Evolutionary conservation across 2,329 filamentous ascomycete genomes (phyloP).

Genomic region (Fusarium subtropicale): DNA sequence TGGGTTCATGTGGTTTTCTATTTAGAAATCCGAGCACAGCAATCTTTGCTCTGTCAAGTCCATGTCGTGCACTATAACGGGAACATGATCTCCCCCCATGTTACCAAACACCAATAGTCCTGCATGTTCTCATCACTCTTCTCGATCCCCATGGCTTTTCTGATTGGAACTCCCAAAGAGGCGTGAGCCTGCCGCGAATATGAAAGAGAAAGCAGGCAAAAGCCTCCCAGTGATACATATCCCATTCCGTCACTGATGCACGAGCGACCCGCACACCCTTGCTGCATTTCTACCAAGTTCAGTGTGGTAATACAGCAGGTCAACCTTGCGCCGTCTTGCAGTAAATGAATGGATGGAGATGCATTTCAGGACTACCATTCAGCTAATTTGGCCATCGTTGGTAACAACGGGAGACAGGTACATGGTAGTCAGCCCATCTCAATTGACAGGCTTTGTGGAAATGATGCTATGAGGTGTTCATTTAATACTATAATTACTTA

Average conservation of each 20-base stretch:
- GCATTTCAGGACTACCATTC: constrained; percentile 10
- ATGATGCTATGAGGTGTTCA: constrained; percentile 52
- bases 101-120: constrained; percentile 2
- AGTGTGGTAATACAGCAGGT: neutral
- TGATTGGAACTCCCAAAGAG: constrained; percentile 5
- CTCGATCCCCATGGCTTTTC: neutral
- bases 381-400: neutral
- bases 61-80: neutral
- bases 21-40: neutral
- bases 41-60: neutral
- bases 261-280: constrained; percentile 6
- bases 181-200: constrained; percentile 13
- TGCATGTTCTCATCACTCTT: constrained; percentile 8
- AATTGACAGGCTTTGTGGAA: constrained; percentile 54
- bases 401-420: constrained; percentile 12
- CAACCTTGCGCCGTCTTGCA: constrained; percentile 23
- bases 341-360: constrained; percentile 13
- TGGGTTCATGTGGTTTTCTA: constrained; percentile 16
- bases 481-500: constrained; percentile 38
- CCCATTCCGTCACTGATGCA: neutral
- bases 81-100: constrained; percentile 12
- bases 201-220: neutral
- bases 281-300: constrained; percentile 16
- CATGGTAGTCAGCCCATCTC: constrained; percentile 24
- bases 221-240: neutral